These are phyloP conservation scores for Asterochloris erici DNA, from an alignment of 139 green algal species.

Conservation along the genomic window DNA sequence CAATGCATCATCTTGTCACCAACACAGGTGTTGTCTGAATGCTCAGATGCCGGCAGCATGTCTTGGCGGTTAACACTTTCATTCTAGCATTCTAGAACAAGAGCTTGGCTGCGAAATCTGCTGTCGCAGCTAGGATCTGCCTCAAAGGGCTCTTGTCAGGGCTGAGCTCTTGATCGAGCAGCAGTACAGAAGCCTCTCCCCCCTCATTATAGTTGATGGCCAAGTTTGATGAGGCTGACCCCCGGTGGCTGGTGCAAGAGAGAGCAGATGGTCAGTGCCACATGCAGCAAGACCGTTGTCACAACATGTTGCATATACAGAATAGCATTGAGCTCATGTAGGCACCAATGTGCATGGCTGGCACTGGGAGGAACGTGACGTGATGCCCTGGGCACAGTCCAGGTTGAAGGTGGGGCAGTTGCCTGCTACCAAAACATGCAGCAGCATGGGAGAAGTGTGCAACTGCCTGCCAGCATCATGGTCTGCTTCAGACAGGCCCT, in stretches of 20 bases:
- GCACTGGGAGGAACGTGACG: slow-evolving; percentile 88
- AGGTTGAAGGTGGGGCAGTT: slow-evolving; percentile 34
- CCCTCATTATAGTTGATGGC: slow-evolving; percentile 54
- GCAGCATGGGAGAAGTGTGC: background rate
- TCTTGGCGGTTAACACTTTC: too few relatives aligned
- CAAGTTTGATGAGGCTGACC: slow-evolving; percentile 83
- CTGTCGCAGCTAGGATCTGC: background rate
- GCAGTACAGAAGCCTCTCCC: background rate
- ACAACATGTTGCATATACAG: background rate
- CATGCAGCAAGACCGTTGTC: slow-evolving; percentile 2
- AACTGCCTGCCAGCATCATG: background rate
- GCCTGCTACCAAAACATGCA: background rate
- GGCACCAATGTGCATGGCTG: slow-evolving; percentile 81
- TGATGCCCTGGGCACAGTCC: slow-evolving; percentile 57
- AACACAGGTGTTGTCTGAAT: too few relatives aligned
- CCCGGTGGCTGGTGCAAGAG: slow-evolving; percentile 87
- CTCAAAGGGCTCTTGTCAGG: background rate
- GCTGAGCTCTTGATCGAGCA: background rate
- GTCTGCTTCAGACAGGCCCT: background rate
- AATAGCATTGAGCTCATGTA: slow-evolving; percentile 16
- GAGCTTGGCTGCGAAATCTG: too few relatives aligned
- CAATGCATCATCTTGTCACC: too few relatives aligned
- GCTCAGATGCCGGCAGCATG: too few relatives aligned
- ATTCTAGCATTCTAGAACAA: too few relatives aligned
- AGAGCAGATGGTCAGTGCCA: slow-evolving; percentile 64